phyloP scores from a whole-genome alignment of 345 rosid genomes.

The Populus davidiana region DNA sequence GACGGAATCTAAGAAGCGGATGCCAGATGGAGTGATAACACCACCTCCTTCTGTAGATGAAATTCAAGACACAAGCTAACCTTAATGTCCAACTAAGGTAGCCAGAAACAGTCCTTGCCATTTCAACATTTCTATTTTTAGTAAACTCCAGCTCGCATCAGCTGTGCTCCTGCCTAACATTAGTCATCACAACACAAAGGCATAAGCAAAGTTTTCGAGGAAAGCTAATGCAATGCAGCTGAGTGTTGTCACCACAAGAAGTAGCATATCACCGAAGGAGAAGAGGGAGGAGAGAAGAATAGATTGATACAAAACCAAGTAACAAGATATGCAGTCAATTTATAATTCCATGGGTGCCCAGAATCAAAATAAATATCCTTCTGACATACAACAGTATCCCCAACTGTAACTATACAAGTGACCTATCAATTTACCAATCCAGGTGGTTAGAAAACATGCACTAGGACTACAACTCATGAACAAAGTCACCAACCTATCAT shows the following conservation, averaged over 20 bases:
- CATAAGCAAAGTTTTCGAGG: not conserved
- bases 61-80: not conserved
- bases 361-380: slow-evolving; percentile 21
- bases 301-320: not conserved
- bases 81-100: not conserved
- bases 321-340: not conserved
- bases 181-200: not conserved
- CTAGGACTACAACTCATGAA: slow-evolving; percentile 16
- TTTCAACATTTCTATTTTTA: not conserved
- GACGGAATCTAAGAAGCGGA: not conserved
- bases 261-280: not conserved
- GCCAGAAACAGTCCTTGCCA: not conserved
- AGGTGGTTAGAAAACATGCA: slow-evolving; percentile 23
- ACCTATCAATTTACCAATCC: slow-evolving; percentile 18
- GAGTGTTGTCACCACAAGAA: not conserved
- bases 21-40: not conserved
- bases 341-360: slow-evolving; percentile 17
- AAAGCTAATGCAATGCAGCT: not conserved
- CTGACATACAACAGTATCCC: slow-evolving; percentile 21
- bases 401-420: slow-evolving; percentile 29
- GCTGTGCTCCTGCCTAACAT: not conserved
- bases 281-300: not conserved
- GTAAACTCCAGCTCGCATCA: not conserved
- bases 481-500: slow-evolving; percentile 15
- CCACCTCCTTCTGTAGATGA: not conserved